phyloP scores from a whole-genome alignment of 2,329 filamentous ascomycete genomes.

The Sporothrix schenckii region DNA sequence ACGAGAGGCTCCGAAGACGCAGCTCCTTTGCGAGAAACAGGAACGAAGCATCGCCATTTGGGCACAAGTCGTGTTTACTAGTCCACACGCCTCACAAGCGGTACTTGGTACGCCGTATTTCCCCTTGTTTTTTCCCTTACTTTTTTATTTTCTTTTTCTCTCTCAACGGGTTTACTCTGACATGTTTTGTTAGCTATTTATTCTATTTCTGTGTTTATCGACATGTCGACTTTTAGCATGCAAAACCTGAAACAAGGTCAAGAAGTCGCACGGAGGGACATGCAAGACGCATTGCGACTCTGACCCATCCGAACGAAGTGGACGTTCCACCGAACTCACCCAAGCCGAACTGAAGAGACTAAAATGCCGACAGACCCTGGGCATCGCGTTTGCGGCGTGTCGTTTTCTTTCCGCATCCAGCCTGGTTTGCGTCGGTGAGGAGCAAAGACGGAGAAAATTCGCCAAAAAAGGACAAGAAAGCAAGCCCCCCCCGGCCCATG shows the following conservation, averaged over 20 bases:
- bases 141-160: not conserved
- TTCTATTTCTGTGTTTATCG: slow-evolving; percentile 8
- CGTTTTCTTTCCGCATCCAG: slow-evolving; percentile 11
- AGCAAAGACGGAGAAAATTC: not conserved
- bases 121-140: not conserved
- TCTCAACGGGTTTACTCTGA: not conserved
- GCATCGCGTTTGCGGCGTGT: not conserved
- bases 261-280: slow-evolving; percentile 1
- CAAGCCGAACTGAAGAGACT: no score
- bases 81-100: not conserved
- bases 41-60: not conserved
- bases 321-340: not conserved
- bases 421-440: slow-evolving; percentile 5
- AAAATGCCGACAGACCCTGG: not conserved
- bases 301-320: not conserved
- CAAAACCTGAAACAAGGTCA: slow-evolving; percentile 25
- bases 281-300: slow-evolving; percentile 14
- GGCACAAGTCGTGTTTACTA: not conserved
- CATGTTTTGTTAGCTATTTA: not conserved
- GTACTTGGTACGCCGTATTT: not conserved
- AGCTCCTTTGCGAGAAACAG: not conserved
- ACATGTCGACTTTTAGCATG: not conserved
- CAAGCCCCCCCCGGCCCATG: not conserved
- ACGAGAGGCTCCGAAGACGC: not conserved
- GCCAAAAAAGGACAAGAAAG: not conserved